phyloP scores from a whole-genome alignment of 768 basidiomycete species.

The Pulveroboletus sp. region DNA sequence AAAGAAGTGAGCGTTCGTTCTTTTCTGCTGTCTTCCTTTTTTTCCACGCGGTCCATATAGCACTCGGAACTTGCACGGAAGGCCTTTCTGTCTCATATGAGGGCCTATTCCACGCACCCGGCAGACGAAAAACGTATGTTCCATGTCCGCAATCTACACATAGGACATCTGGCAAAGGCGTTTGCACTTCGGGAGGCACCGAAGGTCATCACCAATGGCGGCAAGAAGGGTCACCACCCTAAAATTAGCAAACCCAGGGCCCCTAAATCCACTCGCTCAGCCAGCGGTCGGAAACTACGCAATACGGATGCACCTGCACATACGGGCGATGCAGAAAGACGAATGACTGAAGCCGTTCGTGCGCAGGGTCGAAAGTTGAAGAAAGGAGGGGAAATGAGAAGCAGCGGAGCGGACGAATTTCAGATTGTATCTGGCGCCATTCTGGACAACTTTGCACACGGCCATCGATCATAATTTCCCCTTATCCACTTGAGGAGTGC shows the following conservation, averaged over 20 bases:
- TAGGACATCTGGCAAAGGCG: constrained; percentile 91
- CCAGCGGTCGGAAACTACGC: constrained; percentile 19
- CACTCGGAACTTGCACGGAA: constrained; percentile 71
- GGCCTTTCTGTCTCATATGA: constrained; percentile 88
- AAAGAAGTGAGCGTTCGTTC: constrained; percentile 53
- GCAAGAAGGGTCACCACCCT: constrained; percentile 13
- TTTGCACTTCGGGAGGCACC: constrained; percentile 90
- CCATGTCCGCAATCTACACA: constrained; percentile 89
- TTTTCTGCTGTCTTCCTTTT: background rate
- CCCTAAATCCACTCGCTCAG: constrained; percentile 1
- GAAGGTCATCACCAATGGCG: constrained; percentile 28
- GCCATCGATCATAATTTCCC: constrained; percentile 11
- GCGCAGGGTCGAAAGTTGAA: constrained; percentile 77
- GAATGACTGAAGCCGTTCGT: constrained; percentile 85
- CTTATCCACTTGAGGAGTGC: background rate
- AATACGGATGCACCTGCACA: constrained; percentile 35
- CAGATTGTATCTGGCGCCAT: constrained; percentile 64
- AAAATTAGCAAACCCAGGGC: constrained; percentile 3
- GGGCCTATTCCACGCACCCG: constrained; percentile 97
- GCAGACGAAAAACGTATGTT: constrained; percentile 94
- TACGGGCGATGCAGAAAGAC: constrained; percentile 58
- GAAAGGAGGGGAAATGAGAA: constrained; percentile 71
- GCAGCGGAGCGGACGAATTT: constrained; percentile 68
- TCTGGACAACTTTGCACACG: constrained; percentile 54
- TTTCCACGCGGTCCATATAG: constrained; percentile 37